These are phyloP conservation scores for Fusarium kyushuense DNA, from an alignment of 2,329 filamentous ascomycete genomes.

Conservation along the genomic window DNA sequence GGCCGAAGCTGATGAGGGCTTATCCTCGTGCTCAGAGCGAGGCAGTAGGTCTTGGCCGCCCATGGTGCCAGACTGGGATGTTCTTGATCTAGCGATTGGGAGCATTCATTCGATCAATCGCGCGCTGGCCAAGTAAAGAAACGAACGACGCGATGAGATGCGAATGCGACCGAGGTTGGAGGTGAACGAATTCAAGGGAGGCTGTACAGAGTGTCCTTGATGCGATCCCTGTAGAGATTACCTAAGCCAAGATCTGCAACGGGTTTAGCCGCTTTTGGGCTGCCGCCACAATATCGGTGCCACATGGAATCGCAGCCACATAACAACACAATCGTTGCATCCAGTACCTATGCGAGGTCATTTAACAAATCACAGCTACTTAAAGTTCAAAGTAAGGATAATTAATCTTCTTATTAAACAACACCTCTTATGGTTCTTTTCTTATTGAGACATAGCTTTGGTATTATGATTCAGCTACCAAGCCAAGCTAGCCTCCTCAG, in stretches of 20 bases:
- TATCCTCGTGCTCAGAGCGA: constrained; percentile 30
- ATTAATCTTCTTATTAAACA: too few species aligned
- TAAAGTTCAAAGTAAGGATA: not conserved
- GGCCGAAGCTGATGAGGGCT: constrained; percentile 22
- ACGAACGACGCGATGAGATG: not conserved
- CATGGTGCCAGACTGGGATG: constrained; percentile 36
- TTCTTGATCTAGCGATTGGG: constrained; percentile 32
- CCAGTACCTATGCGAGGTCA: not conserved
- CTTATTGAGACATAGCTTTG: not conserved
- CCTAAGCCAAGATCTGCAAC: constrained; percentile 24
- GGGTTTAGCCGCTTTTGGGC: constrained; percentile 4
- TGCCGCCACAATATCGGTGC: not conserved
- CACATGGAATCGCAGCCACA: not conserved
- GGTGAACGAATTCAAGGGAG: constrained; percentile 17
- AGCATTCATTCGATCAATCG: constrained; percentile 32
- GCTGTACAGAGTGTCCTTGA: constrained; percentile 35
- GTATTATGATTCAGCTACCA: not conserved
- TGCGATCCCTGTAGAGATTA: constrained; percentile 22
- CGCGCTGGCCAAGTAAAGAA: not conserved
- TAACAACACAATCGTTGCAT: not conserved
- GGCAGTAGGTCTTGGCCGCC: constrained; percentile 36
- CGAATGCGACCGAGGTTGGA: constrained; percentile 4
- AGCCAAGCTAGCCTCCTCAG: too few species aligned
- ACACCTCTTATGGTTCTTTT: too few species aligned
- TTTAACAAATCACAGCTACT: not conserved